Conservation (phyloP, 2,329 filamentous ascomycete species). For the Pseudogymnoascus pannorum region DNA sequence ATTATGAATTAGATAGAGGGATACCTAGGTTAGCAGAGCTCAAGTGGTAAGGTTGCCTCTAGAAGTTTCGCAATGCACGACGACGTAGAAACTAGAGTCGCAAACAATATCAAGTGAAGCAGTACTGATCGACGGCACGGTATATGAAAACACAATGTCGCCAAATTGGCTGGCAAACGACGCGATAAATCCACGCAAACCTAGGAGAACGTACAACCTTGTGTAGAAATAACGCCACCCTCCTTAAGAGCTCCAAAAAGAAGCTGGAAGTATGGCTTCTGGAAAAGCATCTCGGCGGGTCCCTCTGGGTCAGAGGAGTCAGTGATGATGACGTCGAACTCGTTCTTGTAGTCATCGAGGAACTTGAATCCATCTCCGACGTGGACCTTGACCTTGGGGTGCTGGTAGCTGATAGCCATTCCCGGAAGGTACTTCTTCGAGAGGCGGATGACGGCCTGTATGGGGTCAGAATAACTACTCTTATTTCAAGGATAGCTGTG, state of each 20-base stretch:
- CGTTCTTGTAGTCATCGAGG: conserved; percentile 90
- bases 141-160: not conserved
- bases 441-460: conserved; percentile 84
- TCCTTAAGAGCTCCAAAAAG: conserved; percentile 83
- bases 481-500: not conserved
- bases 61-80: not conserved
- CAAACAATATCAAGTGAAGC: conserved; percentile 1
- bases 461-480: not conserved
- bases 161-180: not conserved
- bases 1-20: not conserved
- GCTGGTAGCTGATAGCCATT: conserved; percentile 88
- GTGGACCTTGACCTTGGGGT: conserved; percentile 88
- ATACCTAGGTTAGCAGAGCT: conserved; percentile 2
- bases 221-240: conserved; percentile 96
- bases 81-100: not conserved
- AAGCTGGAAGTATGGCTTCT: conserved; percentile 98
- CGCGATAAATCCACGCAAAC: conserved; percentile 20
- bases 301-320: conserved; percentile 97
- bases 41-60: conserved; percentile 8
- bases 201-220: conserved; percentile 97
- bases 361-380: conserved; percentile 99
- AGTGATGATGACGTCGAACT: conserved; percentile 99
- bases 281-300: conserved; percentile 91
- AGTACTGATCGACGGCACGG: not conserved
- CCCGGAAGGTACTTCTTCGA: conserved; percentile 95